phyloP scores from a whole-genome alignment of 129 eudicot species.

The Flaveria ramosissima region DNA sequence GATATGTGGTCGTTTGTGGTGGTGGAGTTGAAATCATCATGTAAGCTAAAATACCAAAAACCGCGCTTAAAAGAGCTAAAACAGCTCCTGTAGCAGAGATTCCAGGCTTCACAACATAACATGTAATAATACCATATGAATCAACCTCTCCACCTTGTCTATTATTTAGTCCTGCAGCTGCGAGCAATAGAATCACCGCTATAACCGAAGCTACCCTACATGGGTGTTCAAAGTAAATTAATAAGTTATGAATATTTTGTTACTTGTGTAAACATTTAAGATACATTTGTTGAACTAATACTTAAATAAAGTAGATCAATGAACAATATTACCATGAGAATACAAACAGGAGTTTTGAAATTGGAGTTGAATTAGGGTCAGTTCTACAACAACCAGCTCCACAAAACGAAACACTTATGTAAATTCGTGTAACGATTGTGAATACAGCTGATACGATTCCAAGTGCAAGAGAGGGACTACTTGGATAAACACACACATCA shows the following conservation, averaged over 20 bases:
- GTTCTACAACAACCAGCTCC: constrained; percentile 32
- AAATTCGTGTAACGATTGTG: constrained; percentile 32
- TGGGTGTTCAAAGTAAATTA: neutral
- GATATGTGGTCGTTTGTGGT: neutral
- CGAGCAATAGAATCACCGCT: constrained; percentile 26
- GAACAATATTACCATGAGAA: constrained; percentile 31
- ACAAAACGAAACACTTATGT: constrained; percentile 36
- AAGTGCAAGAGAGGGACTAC: constrained; percentile 39
- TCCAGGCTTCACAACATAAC: constrained; percentile 40
- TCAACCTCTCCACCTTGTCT: constrained; percentile 27
- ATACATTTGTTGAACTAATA: too few relatives aligned
- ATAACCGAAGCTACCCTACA: constrained; percentile 34
- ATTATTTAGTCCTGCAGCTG: constrained; percentile 30
- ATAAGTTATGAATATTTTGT: too few relatives aligned
- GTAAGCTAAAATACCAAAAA: constrained; percentile 25
- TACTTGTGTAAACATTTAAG: too few relatives aligned
- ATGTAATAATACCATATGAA: constrained; percentile 20
- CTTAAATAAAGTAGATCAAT: too few relatives aligned
- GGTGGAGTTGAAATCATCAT: neutral
- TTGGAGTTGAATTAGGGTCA: constrained; percentile 27
- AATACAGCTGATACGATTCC: constrained; percentile 40
- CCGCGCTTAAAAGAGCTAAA: constrained; percentile 31
- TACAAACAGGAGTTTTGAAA: constrained; percentile 35
- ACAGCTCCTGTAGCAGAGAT: constrained; percentile 35
- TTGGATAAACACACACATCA: constrained; percentile 38